A percentile compares a stretch with the other conserved stretches of the same genome.
phyloP scores from a whole-genome alignment of 768 basidiomycete genomes.

The Heimioporus sp. region DNA sequence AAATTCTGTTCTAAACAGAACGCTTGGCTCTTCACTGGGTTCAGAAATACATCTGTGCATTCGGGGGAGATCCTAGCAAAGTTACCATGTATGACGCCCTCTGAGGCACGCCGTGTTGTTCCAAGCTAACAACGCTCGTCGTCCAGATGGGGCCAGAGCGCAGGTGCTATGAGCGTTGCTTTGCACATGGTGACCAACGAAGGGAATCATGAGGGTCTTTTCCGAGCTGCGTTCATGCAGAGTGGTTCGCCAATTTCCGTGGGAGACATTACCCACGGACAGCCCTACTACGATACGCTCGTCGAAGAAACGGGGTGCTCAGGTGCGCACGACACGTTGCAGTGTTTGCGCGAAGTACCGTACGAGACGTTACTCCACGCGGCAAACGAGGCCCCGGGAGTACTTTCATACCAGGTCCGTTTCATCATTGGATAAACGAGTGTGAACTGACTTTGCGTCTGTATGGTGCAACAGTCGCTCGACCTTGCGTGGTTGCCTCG shows the following conservation, averaged over 20 bases:
- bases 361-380: conserved; percentile 31
- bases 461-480: conserved; percentile 14
- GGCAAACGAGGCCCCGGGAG: conserved; percentile 29
- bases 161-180: conserved; percentile 37
- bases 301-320: conserved; percentile 30
- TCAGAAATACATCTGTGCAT: conserved; percentile 53
- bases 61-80: conserved; percentile 58
- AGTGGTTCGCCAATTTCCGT: conserved; percentile 36
- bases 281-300: conserved; percentile 14
- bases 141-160: conserved; percentile 11
- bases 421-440: no score
- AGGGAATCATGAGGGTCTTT: conserved; percentile 23
- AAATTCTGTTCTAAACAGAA: conserved; percentile 19
- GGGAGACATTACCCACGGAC: conserved; percentile 18
- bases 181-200: conserved; percentile 30
- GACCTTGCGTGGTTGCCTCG: conserved; percentile 36
- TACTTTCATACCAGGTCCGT: conserved; percentile 33
- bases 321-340: conserved; percentile 23
- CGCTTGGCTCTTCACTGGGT: conserved; percentile 50
- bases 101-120: no score
- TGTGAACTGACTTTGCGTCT: neutral
- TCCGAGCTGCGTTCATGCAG: conserved; percentile 36
- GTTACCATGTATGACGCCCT: conserved; percentile 27
- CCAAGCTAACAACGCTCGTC: no score
- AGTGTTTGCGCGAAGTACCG: conserved; percentile 34